Evolutionary conservation across 345 rosid genomes (phyloP), one percentile per base, ranked within the genome.

Genomic region (Pistacia atlantica): DNA sequence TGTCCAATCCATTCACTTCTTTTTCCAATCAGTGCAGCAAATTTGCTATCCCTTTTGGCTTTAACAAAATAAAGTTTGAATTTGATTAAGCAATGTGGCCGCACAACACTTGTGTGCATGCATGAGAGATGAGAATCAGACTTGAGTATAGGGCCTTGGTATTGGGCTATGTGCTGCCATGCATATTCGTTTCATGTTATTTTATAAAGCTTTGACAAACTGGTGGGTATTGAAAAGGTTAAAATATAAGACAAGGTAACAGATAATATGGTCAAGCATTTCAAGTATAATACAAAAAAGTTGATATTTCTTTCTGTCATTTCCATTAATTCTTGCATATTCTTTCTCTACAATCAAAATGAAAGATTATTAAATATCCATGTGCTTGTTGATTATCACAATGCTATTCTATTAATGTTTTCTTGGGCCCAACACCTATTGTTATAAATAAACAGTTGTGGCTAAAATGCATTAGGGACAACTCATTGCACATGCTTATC

Each of bases 401-500:
- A 69, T 5, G n/a, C 33, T 49, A 62, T 17, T 49, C 18, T 49
- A 13, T 42, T 71, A 76, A 45, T 12, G 25, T 61, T 69, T 17
- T 63, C 73, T 75, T 60, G 84, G 79, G 82, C 81, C 80, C 83
- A 82, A 81, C 76, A 80, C 61, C 61, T 65, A 70, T 73, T 61
- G 59, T 11, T 68, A 22, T 49, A 49, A 49, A 52, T 12, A 11
- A 52, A 52, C 56, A 25, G 25, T 16, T 52, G 2, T 52, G 56
- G 56, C 56, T 52, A 57, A 57, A 68, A 79, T 78, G 52, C 66
- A 38, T 35, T 22, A 70, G 63, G 73, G 76, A 78, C 84, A 83
- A 69, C 86, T 79, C 82, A 83, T 61, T 77, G 83, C 89, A 85
- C 86, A 82, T 85, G 88, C 11, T 63, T 56, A 4, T 74, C 14